Conservation (phyloP, 768 basidiomycete genomes). For the Lactifluus piperatus region DNA sequence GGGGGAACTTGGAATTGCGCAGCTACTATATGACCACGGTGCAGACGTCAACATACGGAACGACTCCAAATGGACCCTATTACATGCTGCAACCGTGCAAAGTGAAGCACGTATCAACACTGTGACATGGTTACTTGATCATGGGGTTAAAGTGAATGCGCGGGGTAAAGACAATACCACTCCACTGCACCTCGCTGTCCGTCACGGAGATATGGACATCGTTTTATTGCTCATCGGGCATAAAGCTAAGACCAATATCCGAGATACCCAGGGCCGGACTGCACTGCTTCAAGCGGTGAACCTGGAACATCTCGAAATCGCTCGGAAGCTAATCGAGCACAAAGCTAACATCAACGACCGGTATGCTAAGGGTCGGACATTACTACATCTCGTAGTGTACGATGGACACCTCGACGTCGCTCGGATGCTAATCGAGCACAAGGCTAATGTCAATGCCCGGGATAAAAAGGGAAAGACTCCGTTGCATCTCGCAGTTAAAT, state of each 20-base stretch:
- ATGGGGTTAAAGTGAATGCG: neutral
- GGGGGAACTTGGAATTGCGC: neutral
- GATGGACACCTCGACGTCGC: neutral
- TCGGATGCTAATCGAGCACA: neutral
- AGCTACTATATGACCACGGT: neutral
- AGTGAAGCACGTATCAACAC: too few species aligned
- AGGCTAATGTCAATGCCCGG: neutral
- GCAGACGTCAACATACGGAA: neutral
- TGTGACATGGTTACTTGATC: neutral
- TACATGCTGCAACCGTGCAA: too few species aligned
- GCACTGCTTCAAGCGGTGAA: neutral
- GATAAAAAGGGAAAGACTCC: neutral
- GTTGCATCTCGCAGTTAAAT: neutral
- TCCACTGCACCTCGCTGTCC: neutral
- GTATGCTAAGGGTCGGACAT: neutral
- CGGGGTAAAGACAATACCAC: accelerated
- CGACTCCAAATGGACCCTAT: accelerated
- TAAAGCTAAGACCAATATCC: neutral
- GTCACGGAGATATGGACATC: neutral
- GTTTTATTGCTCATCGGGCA: neutral
- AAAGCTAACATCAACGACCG: neutral
- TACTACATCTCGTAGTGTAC: neutral
- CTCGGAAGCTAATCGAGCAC: neutral
- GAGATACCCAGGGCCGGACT: too few species aligned
- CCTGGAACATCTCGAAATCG: neutral